Evolutionary conservation across 2,329 filamentous ascomycete species (phyloP), one percentile per base, ranked within the genome.

Genomic region (Monilinia polystroma): DNA sequence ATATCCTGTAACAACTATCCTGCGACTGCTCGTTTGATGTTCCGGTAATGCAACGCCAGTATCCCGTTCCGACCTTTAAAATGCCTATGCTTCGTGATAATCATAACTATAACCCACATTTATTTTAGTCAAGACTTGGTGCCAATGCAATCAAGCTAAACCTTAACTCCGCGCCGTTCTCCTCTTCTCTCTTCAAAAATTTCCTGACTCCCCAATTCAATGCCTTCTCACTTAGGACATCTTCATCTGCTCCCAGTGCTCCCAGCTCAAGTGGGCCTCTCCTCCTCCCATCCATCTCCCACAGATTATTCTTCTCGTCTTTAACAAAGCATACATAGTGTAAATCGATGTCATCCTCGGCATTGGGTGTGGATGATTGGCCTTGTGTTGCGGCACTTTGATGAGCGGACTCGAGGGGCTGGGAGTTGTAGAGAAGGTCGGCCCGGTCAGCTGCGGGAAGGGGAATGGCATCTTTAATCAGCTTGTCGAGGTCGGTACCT

Each of bases 311-410:
- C 87, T 62, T 80, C 79, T 43, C 66, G 88, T 82, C 82, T 81
- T 94, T 95, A 60, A 95, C 90, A 77, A 98, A 98, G 76, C 92
- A 96, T 56, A 98, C 94, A 77, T 96, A 98, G 80, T 98, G 95
- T 73, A 98, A 82, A 77, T 98, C 94, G 23, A 97, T 84, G 72
- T 90, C 86, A 73, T 91, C 92, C 38, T 72, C 84, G 12, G 93
- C 92, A 66, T 85, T 81, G 0, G 95, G 95, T 1, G 93, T 91
- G 87, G 76, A 90, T 86, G 64, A 81, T 79, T 64, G 83, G 79
- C 82, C 94, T 93, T 70, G 93, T 88, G 78, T 97, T 10, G 94
- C 95, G n/a, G 93, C 93, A 68, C 85, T 85, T 62, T 87, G 86
- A 79, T 98, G 93, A 8, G 93, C 93, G 14, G 79, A 82, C 67